Evolutionary conservation across 2,329 filamentous ascomycete species (phyloP).

Genomic region (Reticulascus tulasneorum): DNA sequence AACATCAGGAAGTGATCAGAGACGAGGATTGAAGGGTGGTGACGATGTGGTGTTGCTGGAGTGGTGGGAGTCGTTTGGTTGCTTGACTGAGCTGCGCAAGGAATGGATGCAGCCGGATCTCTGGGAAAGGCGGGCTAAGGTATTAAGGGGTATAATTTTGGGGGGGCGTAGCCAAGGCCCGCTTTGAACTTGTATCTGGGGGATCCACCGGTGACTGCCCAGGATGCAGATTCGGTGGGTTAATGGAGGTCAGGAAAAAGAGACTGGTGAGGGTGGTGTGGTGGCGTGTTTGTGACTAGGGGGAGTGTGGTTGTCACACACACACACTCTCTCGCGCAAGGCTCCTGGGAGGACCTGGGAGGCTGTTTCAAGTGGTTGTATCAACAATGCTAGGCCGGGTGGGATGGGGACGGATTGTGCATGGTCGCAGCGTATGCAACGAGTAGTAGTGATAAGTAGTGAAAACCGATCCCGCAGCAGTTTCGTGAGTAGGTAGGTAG

Average conservation of each 20-base stretch:
- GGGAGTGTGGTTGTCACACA: conserved; percentile 10
- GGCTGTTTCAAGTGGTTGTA: conserved; percentile 20
- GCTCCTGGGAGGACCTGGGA: conserved; percentile 13
- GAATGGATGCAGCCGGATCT: no score
- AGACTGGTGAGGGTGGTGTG: no score
- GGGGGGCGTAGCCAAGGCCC: no score
- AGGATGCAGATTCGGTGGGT: not conserved
- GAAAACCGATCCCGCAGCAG: not conserved
- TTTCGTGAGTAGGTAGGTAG: not conserved
- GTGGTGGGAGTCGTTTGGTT: no score
- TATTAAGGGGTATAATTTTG: no score
- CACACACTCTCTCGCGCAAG: conserved; percentile 1
- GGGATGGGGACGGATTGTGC: conserved; percentile 14
- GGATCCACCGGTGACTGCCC: conserved; percentile 10
- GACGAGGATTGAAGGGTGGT: no score
- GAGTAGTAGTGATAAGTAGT: conserved; percentile 6
- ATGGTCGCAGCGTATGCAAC: conserved; percentile 14
- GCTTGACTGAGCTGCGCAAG: no score
- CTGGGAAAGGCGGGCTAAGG: no score
- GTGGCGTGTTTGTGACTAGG: conserved; percentile 10
- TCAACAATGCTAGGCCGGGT: conserved; percentile 21
- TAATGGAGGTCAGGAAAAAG: conserved; percentile 5
- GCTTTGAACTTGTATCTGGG: conserved; percentile 7
- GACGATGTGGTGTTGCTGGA: no score
- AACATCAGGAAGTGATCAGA: conserved; percentile 13